Evolutionary conservation across 192 early-diverging fungal genomes (phyloP).

Genomic region (Funneliformis mosseae): DNA sequence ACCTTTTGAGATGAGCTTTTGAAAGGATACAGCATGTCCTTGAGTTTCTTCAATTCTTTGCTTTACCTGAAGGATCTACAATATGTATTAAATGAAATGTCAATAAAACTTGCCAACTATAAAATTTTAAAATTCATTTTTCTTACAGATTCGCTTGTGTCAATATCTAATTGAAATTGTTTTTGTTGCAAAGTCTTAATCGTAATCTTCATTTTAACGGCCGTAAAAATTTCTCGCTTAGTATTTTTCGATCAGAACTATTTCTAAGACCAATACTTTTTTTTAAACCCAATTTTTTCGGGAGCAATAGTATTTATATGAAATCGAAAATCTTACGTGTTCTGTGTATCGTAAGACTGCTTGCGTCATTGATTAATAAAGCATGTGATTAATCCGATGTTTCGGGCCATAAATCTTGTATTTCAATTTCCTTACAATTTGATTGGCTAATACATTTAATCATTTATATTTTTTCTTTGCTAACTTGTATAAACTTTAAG

Average conservation of each 20-base stretch:
- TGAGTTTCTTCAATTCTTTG: conserved; percentile 72
- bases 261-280: neutral
- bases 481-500: too few relatives aligned
- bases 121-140: neutral
- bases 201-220: conserved; percentile 71
- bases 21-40: conserved; percentile 67
- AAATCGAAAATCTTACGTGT: neutral
- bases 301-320: neutral
- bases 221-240: neutral
- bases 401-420: too few relatives aligned
- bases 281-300: neutral
- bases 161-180: conserved; percentile 78
- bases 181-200: conserved; percentile 93
- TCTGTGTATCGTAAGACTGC: conserved; percentile 3
- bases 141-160: conserved; percentile 60
- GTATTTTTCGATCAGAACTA: neutral
- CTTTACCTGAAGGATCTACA: conserved; percentile 77
- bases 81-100: neutral
- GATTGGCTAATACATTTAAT: too few relatives aligned
- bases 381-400: too few relatives aligned
- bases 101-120: conserved; percentile 1
- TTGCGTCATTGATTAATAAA: neutral
- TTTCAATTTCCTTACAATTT: too few relatives aligned
- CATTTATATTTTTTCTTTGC: too few relatives aligned
- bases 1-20: conserved; percentile 92